These are phyloP conservation scores for Apiotrichum laibachii DNA, from an alignment of 1,284 basidiomycete species.

Conservation along the genomic window DNA sequence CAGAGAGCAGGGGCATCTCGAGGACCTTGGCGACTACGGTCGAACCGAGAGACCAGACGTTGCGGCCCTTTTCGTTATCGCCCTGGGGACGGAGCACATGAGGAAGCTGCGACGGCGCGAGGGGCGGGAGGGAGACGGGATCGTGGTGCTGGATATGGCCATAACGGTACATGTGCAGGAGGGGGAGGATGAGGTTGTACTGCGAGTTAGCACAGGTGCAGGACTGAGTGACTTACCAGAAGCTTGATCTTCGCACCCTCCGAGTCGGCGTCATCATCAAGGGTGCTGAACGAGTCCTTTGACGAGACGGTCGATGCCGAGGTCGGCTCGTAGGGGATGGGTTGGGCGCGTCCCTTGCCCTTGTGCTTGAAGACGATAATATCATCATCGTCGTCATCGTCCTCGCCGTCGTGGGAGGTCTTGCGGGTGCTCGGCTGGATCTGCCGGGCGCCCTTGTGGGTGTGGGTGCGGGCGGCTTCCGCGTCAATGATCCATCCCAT, in stretches of 20 bases:
- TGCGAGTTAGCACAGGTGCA: constrained; percentile 17
- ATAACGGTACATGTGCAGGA: constrained; percentile 40
- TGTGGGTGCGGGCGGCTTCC: constrained; percentile 10
- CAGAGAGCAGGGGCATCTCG: constrained; percentile 20
- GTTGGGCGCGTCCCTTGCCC: constrained; percentile 12
- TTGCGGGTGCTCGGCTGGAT: too few relatives aligned
- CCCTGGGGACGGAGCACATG: constrained; percentile 29
- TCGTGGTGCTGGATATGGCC: constrained; percentile 45
- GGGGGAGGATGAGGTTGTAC: constrained; percentile 41
- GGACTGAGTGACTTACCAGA: constrained; percentile 27
- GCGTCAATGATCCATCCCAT: constrained; percentile 39
- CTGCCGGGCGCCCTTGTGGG: neutral
- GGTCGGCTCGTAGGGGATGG: neutral
- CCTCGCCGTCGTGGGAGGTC: too few relatives aligned
- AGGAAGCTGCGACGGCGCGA: constrained; percentile 35
- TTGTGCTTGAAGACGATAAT: constrained; percentile 14
- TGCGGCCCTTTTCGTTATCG: constrained; percentile 41
- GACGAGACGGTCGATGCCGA: constrained; percentile 8
- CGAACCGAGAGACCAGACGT: constrained; percentile 38
- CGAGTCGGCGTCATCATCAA: constrained; percentile 1
- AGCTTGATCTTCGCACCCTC: constrained; percentile 24
- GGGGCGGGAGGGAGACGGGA: constrained; percentile 41
- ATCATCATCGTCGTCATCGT: constrained; percentile 12
- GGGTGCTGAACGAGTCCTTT: constrained; percentile 14
- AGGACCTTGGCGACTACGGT: constrained; percentile 28